Percentiles rank a stretch among this genome's conserved stretches.
These are phyloP conservation scores for Nelumbo lutea DNA, from an alignment of 164 flowering plant species.

Conservation along the genomic window DNA sequence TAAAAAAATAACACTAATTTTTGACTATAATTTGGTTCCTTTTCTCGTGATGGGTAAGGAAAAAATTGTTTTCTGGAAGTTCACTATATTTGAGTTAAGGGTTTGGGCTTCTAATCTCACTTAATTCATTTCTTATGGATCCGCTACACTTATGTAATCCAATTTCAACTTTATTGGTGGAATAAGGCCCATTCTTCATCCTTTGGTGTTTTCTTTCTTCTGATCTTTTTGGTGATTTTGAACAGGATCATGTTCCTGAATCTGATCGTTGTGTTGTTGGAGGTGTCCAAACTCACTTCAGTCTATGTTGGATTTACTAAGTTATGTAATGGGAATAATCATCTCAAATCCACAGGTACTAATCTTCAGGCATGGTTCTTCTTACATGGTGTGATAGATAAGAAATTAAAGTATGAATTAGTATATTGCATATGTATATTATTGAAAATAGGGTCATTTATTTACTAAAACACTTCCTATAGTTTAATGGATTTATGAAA, in stretches of 20 bases:
- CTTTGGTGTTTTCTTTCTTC: background rate
- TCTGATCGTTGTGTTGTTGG: constrained; percentile 81
- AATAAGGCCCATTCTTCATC: no score
- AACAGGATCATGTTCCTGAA: constrained; percentile 74
- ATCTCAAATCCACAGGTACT: constrained; percentile 74
- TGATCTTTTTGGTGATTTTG: background rate
- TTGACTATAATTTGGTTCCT: background rate
- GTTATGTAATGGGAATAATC: constrained; percentile 64
- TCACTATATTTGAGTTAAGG: background rate
- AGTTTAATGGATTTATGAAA: no score
- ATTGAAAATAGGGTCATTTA: no score
- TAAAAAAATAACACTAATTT: background rate
- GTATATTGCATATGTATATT: no score
- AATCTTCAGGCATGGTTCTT: background rate
- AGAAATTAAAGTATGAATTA: no score
- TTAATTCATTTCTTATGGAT: background rate
- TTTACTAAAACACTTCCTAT: no score
- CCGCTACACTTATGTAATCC: background rate
- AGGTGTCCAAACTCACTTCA: constrained; percentile 84
- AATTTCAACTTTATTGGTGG: background rate
- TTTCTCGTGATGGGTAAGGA: background rate
- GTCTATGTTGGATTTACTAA: constrained; percentile 58
- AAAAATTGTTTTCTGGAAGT: background rate
- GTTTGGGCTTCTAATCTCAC: background rate
- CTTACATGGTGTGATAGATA: no score